Percentiles rank a stretch among this genome's conserved stretches.
phyloP scores from a whole-genome alignment of 2,329 filamentous ascomycete genomes.

The Leptographium wingfieldii region DNA sequence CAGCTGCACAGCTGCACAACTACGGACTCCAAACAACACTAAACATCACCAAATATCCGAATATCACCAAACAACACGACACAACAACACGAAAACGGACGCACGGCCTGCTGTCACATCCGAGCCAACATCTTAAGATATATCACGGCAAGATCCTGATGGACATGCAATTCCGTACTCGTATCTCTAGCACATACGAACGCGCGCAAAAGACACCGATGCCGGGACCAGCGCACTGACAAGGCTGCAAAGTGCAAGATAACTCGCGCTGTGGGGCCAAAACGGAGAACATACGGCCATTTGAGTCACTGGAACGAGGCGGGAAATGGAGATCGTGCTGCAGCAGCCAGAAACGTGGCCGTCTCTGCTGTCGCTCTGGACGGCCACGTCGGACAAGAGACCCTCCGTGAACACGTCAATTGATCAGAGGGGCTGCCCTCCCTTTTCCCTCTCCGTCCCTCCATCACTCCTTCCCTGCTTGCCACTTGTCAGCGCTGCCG shows the following conservation, averaged over 20 bases:
- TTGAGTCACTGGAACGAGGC: background rate
- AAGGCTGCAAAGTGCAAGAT: background rate
- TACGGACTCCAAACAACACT: background rate
- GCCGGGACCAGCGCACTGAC: background rate
- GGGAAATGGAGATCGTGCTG: background rate
- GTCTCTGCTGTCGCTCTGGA: background rate
- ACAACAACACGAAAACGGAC: background rate
- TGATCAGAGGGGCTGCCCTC: background rate
- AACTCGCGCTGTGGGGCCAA: background rate
- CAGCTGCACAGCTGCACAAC: background rate
- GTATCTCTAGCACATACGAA: background rate
- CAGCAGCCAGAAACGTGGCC: background rate
- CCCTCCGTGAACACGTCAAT: background rate
- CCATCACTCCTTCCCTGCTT: background rate
- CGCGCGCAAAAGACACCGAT: background rate
- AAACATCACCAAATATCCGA: background rate
- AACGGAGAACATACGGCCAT: background rate
- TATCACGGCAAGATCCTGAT: background rate
- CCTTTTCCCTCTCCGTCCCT: background rate
- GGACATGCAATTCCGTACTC: background rate
- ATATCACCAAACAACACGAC: background rate
- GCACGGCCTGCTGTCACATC: conserved; percentile 1
- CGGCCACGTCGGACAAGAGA: background rate
- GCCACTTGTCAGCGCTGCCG: background rate
- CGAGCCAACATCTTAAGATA: background rate